Evolutionary conservation across 768 basidiomycete species (phyloP).

Genomic region (Panaeolus papilionaceus): DNA sequence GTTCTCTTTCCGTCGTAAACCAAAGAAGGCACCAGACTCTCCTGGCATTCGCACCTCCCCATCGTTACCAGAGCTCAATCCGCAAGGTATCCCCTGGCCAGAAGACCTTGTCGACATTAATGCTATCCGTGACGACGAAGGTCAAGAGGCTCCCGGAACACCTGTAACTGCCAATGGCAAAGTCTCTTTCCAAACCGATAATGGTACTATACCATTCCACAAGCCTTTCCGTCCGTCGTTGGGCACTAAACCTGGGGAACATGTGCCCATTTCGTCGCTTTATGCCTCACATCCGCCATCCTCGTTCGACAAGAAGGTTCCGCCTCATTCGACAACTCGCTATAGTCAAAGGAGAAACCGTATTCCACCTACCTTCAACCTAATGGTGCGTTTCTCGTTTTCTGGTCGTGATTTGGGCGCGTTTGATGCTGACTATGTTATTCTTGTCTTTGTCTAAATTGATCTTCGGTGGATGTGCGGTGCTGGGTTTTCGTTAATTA

Average conservation of each 20-base stretch:
- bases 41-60: slow-evolving; percentile 73
- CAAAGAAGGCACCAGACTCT: slow-evolving; percentile 54
- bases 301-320: slow-evolving; percentile 63
- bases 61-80: slow-evolving; percentile 78
- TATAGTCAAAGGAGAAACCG: slow-evolving; percentile 70
- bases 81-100: slow-evolving; percentile 85
- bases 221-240: slow-evolving; percentile 74
- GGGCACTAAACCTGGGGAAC: slow-evolving; percentile 46
- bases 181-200: slow-evolving; percentile 66
- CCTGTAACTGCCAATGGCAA: slow-evolving; percentile 68
- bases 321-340: slow-evolving; percentile 47
- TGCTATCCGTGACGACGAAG: slow-evolving; percentile 58
- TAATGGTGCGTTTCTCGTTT: slow-evolving; percentile 64
- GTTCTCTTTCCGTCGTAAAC: slow-evolving; percentile 81
- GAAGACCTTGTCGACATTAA: slow-evolving; percentile 79
- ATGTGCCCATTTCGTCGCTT: slow-evolving; percentile 67
- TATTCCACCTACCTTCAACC: slow-evolving; percentile 80
- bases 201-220: slow-evolving; percentile 75
- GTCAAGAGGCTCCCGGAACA: slow-evolving; percentile 41
- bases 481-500: slow-evolving; percentile 19
- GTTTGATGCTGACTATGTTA: slow-evolving; percentile 2
- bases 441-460: slow-evolving; percentile 26
- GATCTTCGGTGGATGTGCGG: slow-evolving; percentile 1
- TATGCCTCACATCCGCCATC: slow-evolving; percentile 70
- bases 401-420: background rate